These are phyloP conservation scores for Hordeum marinum DNA, from an alignment of 176 grass and related monocot species.

Conservation along the genomic window DNA sequence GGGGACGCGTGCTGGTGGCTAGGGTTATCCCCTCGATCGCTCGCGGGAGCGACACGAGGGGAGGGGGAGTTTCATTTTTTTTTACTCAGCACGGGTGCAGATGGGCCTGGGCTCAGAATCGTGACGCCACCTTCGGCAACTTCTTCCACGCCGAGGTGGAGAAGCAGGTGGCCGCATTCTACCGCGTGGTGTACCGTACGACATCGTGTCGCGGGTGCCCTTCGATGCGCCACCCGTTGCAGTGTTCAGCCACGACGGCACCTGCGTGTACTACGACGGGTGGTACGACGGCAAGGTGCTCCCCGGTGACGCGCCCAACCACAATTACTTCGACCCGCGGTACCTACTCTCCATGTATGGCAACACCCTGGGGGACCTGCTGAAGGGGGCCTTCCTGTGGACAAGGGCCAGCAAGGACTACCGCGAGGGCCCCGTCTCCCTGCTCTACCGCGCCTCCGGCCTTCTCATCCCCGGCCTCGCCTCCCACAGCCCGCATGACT, in stretches of 20 bases:
- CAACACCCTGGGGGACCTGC: conserved; percentile 43
- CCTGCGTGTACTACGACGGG: conserved; percentile 61
- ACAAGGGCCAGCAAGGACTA: conserved; percentile 43
- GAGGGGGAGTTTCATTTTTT: no score
- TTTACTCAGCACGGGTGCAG: no score
- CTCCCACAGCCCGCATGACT: conserved; percentile 69
- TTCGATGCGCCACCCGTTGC: conserved; percentile 43
- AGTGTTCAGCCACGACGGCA: conserved; percentile 42
- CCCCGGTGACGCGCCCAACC: conserved; percentile 47
- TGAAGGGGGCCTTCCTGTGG: conserved; percentile 51
- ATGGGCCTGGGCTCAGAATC: no score
- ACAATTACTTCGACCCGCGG: conserved; percentile 57
- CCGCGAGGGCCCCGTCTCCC: conserved; percentile 42
- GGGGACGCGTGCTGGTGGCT: no score
- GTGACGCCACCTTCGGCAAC: conserved; percentile 20
- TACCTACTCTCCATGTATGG: conserved; percentile 44
- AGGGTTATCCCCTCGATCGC: no score
- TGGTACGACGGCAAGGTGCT: conserved; percentile 52
- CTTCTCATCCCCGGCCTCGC: conserved; percentile 50
- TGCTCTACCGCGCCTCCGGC: conserved; percentile 42
- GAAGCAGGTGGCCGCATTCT: neutral
- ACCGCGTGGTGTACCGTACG: conserved; percentile 77
- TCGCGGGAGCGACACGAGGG: no score
- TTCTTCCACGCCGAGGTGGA: conserved; percentile 18
- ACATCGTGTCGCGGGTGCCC: conserved; percentile 65